Evolutionary conservation across 306 rosid genomes (phyloP).

Genomic region (Corylus americana): DNA sequence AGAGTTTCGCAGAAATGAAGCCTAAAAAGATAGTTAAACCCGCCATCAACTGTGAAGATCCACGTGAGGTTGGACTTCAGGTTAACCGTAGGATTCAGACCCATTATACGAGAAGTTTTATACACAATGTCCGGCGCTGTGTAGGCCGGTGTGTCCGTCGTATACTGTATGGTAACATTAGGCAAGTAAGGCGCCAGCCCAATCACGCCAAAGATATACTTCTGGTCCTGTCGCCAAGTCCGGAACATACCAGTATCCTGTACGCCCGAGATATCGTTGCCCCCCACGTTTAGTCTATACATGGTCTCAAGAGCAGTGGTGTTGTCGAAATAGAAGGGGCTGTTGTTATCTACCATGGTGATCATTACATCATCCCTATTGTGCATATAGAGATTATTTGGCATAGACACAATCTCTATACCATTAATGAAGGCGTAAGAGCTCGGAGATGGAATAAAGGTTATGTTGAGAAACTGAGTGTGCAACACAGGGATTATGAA

Average conservation of each 20-base stretch:
- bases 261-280: neutral
- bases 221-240: constrained; percentile 9
- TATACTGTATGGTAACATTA: neutral
- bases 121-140: constrained; percentile 20
- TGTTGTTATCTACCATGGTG: neutral
- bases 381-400: constrained; percentile 11
- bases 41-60: constrained; percentile 11
- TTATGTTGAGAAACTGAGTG: constrained; percentile 10
- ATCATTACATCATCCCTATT: neutral
- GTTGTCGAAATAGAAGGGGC: neutral
- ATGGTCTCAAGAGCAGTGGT: constrained; percentile 25
- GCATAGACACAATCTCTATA: constrained; percentile 35
- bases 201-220: neutral
- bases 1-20: constrained; percentile 26
- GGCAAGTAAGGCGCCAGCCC: neutral
- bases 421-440: constrained; percentile 36
- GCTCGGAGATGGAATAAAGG: constrained; percentile 21
- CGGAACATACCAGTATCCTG: constrained; percentile 33
- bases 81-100: accelerated
- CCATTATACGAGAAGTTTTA: constrained; percentile 3
- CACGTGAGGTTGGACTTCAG: constrained; percentile 20
- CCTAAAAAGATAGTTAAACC: constrained; percentile 18
- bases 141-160: neutral
- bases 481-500: constrained; percentile 7
- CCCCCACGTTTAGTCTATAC: constrained; percentile 30